Conservation (phyloP, 768 basidiomycete genomes). For the Saitozyma podzolica region DNA sequence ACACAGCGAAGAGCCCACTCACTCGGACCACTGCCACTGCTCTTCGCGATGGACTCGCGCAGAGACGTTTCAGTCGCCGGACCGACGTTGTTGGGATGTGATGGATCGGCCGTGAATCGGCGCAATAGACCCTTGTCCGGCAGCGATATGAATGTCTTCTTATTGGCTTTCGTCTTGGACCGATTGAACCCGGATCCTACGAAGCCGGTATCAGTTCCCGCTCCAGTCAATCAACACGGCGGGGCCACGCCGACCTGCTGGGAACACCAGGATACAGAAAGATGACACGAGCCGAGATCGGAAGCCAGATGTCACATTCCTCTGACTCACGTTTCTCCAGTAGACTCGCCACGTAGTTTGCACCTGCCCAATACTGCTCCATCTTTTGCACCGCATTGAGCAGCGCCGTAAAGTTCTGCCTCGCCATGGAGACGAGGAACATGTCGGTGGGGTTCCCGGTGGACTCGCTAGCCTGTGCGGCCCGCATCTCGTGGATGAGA, state of each 20-base stretch:
- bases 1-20: conserved; percentile 4
- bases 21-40: conserved; percentile 29
- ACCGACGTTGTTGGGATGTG: conserved; percentile 37
- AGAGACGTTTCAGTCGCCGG: conserved; percentile 41
- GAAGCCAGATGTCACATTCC: no score
- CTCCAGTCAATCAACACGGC: no score
- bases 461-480: conserved; percentile 7
- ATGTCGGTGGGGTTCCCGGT: conserved; percentile 30
- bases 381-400: conserved; percentile 32
- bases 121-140: conserved; percentile 46
- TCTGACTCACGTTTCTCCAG: conserved; percentile 36
- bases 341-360: conserved; percentile 27
- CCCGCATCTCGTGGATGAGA: conserved; percentile 40
- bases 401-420: conserved; percentile 40
- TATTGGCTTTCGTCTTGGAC: conserved; percentile 5
- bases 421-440: conserved; percentile 37
- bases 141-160: conserved; percentile 47
- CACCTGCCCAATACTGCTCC: conserved; percentile 45
- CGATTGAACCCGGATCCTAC: conserved; percentile 30
- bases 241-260: no score
- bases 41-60: conserved; percentile 40
- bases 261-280: no score
- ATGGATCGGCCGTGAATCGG: conserved; percentile 39
- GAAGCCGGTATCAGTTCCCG: no score
- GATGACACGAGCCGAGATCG: no score